Evolutionary conservation across 2,329 filamentous ascomycete genomes (phyloP).

Genomic region (Fusarium fujikuroi): DNA sequence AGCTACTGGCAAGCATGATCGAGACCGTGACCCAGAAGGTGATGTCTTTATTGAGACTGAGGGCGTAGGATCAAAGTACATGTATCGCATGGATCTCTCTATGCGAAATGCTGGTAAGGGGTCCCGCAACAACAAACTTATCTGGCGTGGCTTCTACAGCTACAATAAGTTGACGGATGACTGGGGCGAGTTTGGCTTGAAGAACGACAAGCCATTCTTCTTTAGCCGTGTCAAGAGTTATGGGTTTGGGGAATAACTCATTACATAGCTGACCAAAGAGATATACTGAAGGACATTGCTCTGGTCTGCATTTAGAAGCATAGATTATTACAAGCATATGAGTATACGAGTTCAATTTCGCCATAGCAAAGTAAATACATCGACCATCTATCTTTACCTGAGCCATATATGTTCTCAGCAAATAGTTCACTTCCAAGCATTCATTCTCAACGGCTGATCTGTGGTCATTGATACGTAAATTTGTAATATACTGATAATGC

Average conservation of each 20-base stretch:
- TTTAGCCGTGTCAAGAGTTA: conserved; percentile 75
- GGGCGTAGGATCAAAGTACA: conserved; percentile 80
- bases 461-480: conserved; percentile 15
- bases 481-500: conserved; percentile 13
- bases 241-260: conserved; percentile 55
- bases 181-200: conserved; percentile 80
- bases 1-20: not conserved
- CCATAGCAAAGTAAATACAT: not conserved
- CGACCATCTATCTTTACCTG: not conserved
- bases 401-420: accelerated
- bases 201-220: conserved; percentile 73
- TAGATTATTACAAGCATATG: not conserved
- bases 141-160: conserved; percentile 91
- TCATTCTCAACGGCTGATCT: not conserved
- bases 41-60: conserved; percentile 88
- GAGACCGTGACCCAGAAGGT: conserved; percentile 61
- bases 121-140: conserved; percentile 84
- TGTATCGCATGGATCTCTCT: conserved; percentile 83
- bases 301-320: not conserved
- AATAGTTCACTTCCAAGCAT: not conserved
- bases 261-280: not conserved
- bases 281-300: not conserved
- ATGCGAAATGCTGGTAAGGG: conserved; percentile 72
- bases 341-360: not conserved
- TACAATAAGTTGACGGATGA: conserved; percentile 92